Evolutionary conservation across 2,329 filamentous ascomycete genomes (phyloP), one percentile per base, ranked within the genome.

Genomic region (Arachnopeziza araneosa): DNA sequence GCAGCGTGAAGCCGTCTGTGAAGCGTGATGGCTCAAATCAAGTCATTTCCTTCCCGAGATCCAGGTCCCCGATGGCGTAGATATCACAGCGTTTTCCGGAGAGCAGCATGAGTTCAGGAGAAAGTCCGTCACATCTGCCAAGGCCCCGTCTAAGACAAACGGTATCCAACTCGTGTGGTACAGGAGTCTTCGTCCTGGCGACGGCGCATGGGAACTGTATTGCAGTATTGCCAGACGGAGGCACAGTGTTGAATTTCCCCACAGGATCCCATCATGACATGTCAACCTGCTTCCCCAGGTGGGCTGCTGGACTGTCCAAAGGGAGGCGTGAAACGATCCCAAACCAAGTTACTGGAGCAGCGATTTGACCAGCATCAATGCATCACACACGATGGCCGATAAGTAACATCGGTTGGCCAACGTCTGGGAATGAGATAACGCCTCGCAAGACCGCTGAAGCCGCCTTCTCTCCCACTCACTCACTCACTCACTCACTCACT

Each of bases 311-410:
- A 7, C 3, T 22, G 9, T 26, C 53, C 51, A 54, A 52, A 59
- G 50, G 24, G 50, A 54, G 48, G 48, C n/a, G 57, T 52, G 44
- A 59, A n/a, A 26, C 52, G 24, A 6, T 62, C 52, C 54, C 44
- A 60, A 62, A 5, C 52, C 36, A 57, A 54, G 58, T 57, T 32
- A 44, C 36, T 44, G 36, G 36, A 44, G 36, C 6, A 19, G 6
- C 6, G 36, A 44, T 44, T 44, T 14, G 5, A 44, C 36, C 36
- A 44, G 36, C 36, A 44, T 44, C 12, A 44, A 44, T 44, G 36
- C 54, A 55, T 62, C 55, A 53, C 58, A 62, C 60, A 62, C 50
- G 58, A 60, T 62, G 63, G 60, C 58, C 60, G 63, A 61, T 60
- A 57, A 36, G 30, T 57, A 32, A 51, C 50, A 59, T 64, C 60